Evolutionary conservation across 768 basidiomycete genomes (phyloP), one percentile per base, ranked within the genome.

Genomic region (Collybiopsis confluens): DNA sequence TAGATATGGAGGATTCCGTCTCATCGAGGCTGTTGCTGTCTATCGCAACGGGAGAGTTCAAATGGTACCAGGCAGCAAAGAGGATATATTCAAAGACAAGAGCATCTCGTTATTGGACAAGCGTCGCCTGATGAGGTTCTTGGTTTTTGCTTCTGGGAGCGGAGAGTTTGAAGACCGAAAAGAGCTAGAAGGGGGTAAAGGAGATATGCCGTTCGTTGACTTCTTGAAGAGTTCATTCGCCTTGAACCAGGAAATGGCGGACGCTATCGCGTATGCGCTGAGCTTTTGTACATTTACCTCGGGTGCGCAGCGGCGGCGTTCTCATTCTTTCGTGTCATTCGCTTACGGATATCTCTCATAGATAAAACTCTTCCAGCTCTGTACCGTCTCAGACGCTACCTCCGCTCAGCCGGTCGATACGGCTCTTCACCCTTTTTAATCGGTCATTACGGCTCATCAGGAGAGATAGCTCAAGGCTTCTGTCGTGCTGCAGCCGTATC

Each of bases 381-480:
- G 7, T 66, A 68, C n/a, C 85, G 94, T 6, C 70, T 94, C 10
- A 81, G 85, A 6, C 70, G 75, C 21, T 93, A 90, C 64, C 74
- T 98, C 13, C 83, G 76, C 45, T 91, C 93, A 0, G 70, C 83
- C 16, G 94, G 95, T 2, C 78, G 91, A 27, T 98, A 97, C 62
- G 95, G 95, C 2, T 63, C 68, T n/a, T 84, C 84, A 0, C 84
- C 94, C 1, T 98, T 93, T 71, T 80, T 98, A 15, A 76, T 98
- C n/a, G 92, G 92, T 0, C 92, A 97, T 60, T 98, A 97, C 65
- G 96, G 96, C 16, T 91, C 93, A 18, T 76, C 87, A 0, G 96
- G 96, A 4, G 96, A 98, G 63, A 83, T 98, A 10, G 80, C 89
- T 0, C 96, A 98, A 68, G 95, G 94, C 2, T 98, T 90, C 62